A percentile compares a stretch with the other conserved stretches of the same genome.
Conservation (phyloP, 2,329 filamentous ascomycete genomes). For the Xylaria sp. region DNA sequence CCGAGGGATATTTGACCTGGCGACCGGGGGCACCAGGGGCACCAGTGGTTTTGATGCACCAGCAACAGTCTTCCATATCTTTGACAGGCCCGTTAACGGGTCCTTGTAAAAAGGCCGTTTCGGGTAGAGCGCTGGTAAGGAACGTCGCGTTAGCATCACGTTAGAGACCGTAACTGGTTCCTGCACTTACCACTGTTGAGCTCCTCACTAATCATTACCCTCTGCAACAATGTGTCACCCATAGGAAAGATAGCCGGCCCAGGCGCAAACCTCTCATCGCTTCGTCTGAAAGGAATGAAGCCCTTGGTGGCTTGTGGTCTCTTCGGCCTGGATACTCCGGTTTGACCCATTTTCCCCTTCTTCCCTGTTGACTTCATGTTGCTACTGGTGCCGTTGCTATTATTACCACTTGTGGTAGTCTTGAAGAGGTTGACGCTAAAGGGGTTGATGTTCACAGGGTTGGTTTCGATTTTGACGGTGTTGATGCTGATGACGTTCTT, state of each 20-base stretch:
- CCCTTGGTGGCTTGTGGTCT: background rate
- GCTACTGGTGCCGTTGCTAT: background rate
- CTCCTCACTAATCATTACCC: slow-evolving; percentile 35
- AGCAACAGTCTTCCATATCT: slow-evolving; percentile 15
- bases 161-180: too few relatives aligned
- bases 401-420: background rate
- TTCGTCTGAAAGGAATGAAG: slow-evolving; percentile 29
- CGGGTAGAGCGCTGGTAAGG: slow-evolving; percentile 32
- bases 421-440: background rate
- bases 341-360: background rate
- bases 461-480: background rate
- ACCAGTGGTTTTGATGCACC: slow-evolving; percentile 14
- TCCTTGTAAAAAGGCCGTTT: slow-evolving; percentile 15
- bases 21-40: slow-evolving; percentile 34
- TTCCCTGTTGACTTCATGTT: background rate
- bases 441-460: background rate
- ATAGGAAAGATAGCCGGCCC: slow-evolving; percentile 45
- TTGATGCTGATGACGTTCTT: background rate
- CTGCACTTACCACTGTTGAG: slow-evolving; percentile 36
- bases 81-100: slow-evolving; percentile 13
- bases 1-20: slow-evolving; percentile 30
- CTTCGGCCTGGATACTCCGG: too few relatives aligned
- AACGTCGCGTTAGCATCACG: slow-evolving; percentile 24
- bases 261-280: slow-evolving; percentile 32
- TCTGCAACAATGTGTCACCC: slow-evolving; percentile 48